Percentiles rank a stretch among this genome's conserved stretches.
Conservation (phyloP, 2,329 filamentous ascomycete genomes). For the Teratosphaeria gauchensis region DNA sequence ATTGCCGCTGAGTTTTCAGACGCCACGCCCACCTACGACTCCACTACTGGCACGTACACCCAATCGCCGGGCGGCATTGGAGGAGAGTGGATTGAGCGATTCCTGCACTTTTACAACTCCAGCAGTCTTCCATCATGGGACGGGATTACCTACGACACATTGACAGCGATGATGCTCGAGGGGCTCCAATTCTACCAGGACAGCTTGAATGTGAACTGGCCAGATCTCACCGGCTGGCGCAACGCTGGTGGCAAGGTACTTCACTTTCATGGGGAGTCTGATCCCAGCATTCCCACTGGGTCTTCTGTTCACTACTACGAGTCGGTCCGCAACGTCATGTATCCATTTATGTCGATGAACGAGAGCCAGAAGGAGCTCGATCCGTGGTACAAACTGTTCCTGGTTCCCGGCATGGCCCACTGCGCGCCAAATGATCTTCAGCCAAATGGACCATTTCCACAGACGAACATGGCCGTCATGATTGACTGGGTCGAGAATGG, state of each 20-base stretch:
- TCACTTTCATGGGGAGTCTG: conserved; percentile 50
- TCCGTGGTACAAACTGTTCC: conserved; percentile 34
- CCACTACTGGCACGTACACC: not conserved
- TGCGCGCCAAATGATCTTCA: conserved; percentile 32
- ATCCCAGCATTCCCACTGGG: conserved; percentile 43
- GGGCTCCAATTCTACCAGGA: conserved; percentile 42
- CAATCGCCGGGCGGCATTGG: not conserved
- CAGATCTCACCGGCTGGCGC: conserved; percentile 44
- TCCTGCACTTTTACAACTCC: not conserved
- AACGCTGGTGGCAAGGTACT: conserved; percentile 45
- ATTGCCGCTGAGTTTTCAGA: not conserved
- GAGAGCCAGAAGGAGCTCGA: conserved; percentile 26
- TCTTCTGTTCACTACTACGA: conserved; percentile 49
- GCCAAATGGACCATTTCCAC: conserved; percentile 31
- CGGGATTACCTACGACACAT: conserved; percentile 46
- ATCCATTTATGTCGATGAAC: conserved; percentile 24
- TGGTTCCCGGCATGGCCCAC: conserved; percentile 37
- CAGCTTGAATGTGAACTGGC: conserved; percentile 44
- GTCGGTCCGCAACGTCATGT: not conserved
- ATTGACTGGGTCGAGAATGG: conserved; percentile 13
- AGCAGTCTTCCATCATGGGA: not conserved
- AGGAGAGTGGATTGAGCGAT: not conserved
- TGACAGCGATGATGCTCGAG: conserved; percentile 44
- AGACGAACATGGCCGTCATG: conserved; percentile 38
- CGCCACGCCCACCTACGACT: not conserved